Base-by-base conservation (phyloP, 208 protist genomes). In the Acanthamoeba polyphaga region DNA sequence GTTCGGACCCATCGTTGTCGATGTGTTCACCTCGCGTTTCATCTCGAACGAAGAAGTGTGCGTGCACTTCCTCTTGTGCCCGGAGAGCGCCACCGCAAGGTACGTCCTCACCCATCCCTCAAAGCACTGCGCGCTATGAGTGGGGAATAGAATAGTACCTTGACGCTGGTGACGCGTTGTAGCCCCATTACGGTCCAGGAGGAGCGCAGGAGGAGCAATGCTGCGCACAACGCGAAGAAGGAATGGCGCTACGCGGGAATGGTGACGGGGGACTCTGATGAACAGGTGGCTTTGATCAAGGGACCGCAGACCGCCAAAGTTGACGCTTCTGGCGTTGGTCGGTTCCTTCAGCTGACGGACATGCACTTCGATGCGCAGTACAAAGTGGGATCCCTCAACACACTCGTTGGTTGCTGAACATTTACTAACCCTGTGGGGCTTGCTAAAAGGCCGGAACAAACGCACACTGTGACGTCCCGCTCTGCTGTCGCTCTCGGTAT, bases 41-140 rank as follows among this genome's bases (percentile, higher is more conserved):
- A 90, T 90, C 82, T 90, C 82, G 13, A 68, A 60, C 15, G 82
- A 90, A 43, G 82, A 90, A 29, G 24, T 90, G 15, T 90, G 82
- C 29, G 82, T 90, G 15, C 82, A 90, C 82, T 90, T 90, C 43
- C 55, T 90, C 53, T 43, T 90, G 55, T 90, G 82, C 32, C 82
- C 82, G 19, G 82, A 68, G 43, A 68, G 58, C 13, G 8, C 46
- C 15, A 38, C 12, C 55, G 10, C 12, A 8, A 90, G 58, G 82
- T 60, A 46, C 43, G 80, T 88, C 1, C 46, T 27, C 80, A 55
- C 7, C 0, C 29, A 46, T 53, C 76, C 9, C 3, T 7, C 4
- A 55, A 74, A 78, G 5, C 29, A 29, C 68, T 29, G 27, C 15
- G 19, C 68, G 27, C 32, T 22, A 24, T 22, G 19, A 0, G 55